phyloP scores from a whole-genome alignment of 306 rosid species.

The Dryas octopetala region DNA sequence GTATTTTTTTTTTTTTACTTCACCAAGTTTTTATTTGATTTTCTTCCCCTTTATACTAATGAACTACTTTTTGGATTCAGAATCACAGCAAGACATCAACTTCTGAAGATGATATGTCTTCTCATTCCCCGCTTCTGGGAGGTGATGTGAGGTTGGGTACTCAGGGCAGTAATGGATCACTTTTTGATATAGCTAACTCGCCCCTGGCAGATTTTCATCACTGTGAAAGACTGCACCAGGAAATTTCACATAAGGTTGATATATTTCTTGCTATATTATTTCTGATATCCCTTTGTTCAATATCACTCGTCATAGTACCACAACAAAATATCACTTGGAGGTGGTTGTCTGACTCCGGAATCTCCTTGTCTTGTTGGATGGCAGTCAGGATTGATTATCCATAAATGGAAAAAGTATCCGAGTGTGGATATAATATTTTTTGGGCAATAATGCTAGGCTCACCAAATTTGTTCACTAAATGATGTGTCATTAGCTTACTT shows the following conservation, averaged over 20 bases:
- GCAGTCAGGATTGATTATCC: neutral
- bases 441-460: neutral
- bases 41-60: slow-evolving; percentile 6
- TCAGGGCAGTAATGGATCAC: slow-evolving; percentile 43
- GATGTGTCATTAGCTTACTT: too few species aligned
- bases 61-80: slow-evolving; percentile 45
- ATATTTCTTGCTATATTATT: slow-evolving; percentile 15
- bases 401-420: neutral
- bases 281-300: neutral
- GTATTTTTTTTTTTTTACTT: neutral
- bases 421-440: neutral
- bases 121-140: slow-evolving; percentile 30
- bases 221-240: slow-evolving; percentile 73
- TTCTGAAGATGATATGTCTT: slow-evolving; percentile 47
- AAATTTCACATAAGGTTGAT: slow-evolving; percentile 56
- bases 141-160: slow-evolving; percentile 63
- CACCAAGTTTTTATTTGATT: too few species aligned
- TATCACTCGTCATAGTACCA: neutral
- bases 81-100: slow-evolving; percentile 38
- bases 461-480: too few species aligned
- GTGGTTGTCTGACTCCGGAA: slow-evolving; percentile 4
- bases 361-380: neutral
- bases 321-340: neutral
- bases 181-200: slow-evolving; percentile 53
- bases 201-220: slow-evolving; percentile 78